Evolutionary conservation across 306 rosid genomes (phyloP).

Genomic region (Acacia crassicarpa): DNA sequence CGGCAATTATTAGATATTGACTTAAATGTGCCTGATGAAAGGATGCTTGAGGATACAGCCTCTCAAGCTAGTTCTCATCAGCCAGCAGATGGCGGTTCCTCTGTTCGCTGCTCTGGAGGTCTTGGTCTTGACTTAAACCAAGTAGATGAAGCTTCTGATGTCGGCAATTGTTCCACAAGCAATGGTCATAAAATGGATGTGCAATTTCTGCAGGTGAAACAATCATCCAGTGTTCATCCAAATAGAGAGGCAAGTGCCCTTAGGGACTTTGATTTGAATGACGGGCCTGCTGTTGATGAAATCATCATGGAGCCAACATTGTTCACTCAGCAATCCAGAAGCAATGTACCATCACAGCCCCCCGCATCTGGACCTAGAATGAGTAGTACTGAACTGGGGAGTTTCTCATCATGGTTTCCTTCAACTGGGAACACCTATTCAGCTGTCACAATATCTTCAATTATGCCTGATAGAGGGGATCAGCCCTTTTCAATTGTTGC

Average conservation of each 20-base stretch:
- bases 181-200: constrained; percentile 38
- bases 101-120: constrained; percentile 51
- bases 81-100: constrained; percentile 19
- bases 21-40: constrained; percentile 72
- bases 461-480: constrained; percentile 60
- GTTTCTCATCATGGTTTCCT: constrained; percentile 61
- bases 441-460: constrained; percentile 59
- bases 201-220: constrained; percentile 36
- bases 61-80: constrained; percentile 35
- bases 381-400: constrained; percentile 60
- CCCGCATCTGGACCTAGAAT: constrained; percentile 53
- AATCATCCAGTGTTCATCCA: constrained; percentile 34
- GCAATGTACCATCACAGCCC: constrained; percentile 46
- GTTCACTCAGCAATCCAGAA: constrained; percentile 42
- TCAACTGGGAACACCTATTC: constrained; percentile 58
- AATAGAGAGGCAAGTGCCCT: constrained; percentile 38
- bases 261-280: constrained; percentile 73
- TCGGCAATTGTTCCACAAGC: constrained; percentile 41
- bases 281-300: constrained; percentile 70
- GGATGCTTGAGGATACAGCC: constrained; percentile 56
- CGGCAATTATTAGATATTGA: constrained; percentile 63
- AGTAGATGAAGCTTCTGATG: constrained; percentile 57
- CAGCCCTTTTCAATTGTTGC: constrained; percentile 61
- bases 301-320: constrained; percentile 38
- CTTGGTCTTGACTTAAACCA: constrained; percentile 76